Evolutionary conservation across 2,329 filamentous ascomycete genomes (phyloP).

Genomic region (Aspergillus alliaceus): DNA sequence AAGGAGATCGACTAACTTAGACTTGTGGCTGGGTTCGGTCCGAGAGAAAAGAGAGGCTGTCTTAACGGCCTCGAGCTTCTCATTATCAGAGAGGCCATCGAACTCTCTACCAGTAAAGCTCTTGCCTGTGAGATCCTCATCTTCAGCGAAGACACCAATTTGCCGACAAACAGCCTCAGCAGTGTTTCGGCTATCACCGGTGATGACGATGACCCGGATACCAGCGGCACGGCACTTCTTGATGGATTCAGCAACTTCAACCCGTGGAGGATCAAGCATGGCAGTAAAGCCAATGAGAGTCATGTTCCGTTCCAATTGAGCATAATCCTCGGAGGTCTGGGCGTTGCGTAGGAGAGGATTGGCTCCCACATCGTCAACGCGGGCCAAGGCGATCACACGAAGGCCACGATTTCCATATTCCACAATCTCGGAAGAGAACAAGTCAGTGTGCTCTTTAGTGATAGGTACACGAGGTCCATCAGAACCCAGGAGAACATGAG

Average conservation of each 20-base stretch:
- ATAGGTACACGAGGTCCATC: conserved; percentile 76
- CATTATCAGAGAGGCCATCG: conserved; percentile 73
- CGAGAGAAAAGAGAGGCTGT: conserved; percentile 90
- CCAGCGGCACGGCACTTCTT: conserved; percentile 87
- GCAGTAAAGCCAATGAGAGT: conserved; percentile 90
- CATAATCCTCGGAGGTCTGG: conserved; percentile 80
- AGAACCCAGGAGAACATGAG: conserved; percentile 73
- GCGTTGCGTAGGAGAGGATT: conserved; percentile 71
- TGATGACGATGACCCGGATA: conserved; percentile 96
- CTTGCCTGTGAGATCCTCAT: conserved; percentile 85
- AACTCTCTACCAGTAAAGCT: conserved; percentile 96
- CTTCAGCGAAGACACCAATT: conserved; percentile 84
- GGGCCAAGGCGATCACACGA: conserved; percentile 90
- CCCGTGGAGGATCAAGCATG: conserved; percentile 95
- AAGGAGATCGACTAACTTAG: conserved; percentile 93
- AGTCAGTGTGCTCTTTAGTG: conserved; percentile 64
- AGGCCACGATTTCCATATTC: conserved; percentile 91
- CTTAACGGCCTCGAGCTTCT: conserved; percentile 82
- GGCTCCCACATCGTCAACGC: conserved; percentile 70
- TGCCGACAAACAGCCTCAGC: conserved; percentile 97
- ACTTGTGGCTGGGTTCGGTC: conserved; percentile 94
- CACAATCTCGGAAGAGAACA: conserved; percentile 77
- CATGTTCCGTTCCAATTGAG: conserved; percentile 86
- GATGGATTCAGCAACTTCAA: conserved; percentile 85
- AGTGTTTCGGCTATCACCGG: conserved; percentile 95